phyloP scores from a whole-genome alignment of 306 rosid genomes.

The Luffa acutangula region DNA sequence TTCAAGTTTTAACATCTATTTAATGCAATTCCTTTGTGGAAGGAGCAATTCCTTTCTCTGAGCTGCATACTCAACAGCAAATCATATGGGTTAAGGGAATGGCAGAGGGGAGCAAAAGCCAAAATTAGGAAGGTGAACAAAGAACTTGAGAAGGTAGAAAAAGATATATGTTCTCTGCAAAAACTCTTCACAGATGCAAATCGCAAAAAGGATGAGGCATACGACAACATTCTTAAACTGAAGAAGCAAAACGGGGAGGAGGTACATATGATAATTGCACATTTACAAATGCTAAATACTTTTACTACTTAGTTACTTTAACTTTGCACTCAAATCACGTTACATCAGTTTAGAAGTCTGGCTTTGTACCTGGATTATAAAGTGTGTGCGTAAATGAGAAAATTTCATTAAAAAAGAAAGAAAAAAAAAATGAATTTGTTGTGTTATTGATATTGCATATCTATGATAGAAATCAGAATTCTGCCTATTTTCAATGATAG shows the following conservation, averaged over 20 bases:
- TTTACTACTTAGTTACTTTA: neutral
- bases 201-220: constrained; percentile 8
- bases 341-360: neutral
- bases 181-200: neutral
- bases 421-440: neutral
- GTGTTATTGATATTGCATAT: neutral
- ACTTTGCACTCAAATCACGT: neutral
- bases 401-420: neutral
- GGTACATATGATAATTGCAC: neutral
- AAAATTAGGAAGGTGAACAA: neutral
- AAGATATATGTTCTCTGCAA: neutral
- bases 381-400: neutral
- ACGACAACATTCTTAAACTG: neutral
- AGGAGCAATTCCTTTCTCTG: too few species aligned
- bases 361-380: neutral
- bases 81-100: neutral
- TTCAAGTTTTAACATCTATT: too few species aligned
- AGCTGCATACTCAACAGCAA: too few species aligned
- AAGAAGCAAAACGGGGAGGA: constrained; percentile 10
- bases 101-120: neutral
- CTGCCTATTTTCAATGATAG: neutral
- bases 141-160: neutral
- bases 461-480: neutral
- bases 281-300: neutral
- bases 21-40: too few species aligned